Evolutionary conservation across 2,329 filamentous ascomycete species (phyloP).

Genomic region (Alternaria ethzedia): DNA sequence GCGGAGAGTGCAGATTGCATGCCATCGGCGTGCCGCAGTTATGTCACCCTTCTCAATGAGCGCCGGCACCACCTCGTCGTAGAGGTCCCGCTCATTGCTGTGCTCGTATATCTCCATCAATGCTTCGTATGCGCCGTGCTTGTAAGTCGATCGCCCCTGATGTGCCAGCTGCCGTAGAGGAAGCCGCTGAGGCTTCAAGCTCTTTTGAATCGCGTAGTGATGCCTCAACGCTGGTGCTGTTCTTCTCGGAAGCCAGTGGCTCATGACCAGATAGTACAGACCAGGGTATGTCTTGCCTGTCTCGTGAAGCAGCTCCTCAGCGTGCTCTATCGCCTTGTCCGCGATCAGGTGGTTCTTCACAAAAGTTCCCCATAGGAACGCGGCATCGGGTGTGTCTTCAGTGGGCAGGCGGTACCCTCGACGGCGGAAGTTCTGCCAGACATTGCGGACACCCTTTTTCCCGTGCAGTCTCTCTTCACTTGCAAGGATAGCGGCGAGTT

Average conservation of each 20-base stretch:
- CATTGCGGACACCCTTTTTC: slow-evolving; percentile 47
- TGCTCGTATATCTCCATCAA: slow-evolving; percentile 49
- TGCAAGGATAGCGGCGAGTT: slow-evolving; percentile 52
- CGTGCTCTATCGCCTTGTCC: slow-evolving; percentile 49
- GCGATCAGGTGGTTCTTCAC: slow-evolving; percentile 48
- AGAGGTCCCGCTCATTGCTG: slow-evolving; percentile 47
- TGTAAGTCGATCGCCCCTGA: slow-evolving; percentile 9
- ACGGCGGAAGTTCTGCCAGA: slow-evolving; percentile 52
- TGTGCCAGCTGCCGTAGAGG: slow-evolving; percentile 32
- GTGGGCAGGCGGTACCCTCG: slow-evolving; percentile 50
- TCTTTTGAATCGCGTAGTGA: slow-evolving; percentile 35
- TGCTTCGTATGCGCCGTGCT: slow-evolving; percentile 27
- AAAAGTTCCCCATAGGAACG: slow-evolving; percentile 56
- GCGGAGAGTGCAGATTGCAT: slow-evolving; percentile 45
- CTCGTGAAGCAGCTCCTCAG: slow-evolving; percentile 47
- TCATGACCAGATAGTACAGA: slow-evolving; percentile 56
- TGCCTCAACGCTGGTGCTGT: slow-evolving; percentile 27
- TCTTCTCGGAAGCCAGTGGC: slow-evolving; percentile 42
- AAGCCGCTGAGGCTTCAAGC: slow-evolving; percentile 30
- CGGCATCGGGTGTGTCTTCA: slow-evolving; percentile 45
- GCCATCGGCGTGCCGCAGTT: slow-evolving; percentile 46
- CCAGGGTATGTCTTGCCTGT: slow-evolving; percentile 43
- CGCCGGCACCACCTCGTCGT: slow-evolving; percentile 49
- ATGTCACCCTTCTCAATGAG: slow-evolving; percentile 38
- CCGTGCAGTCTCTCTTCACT: slow-evolving; percentile 52